A percentile compares a stretch with the other conserved stretches of the same genome.
Evolutionary conservation across 441 rosid genomes (phyloP).

Genomic region (Eruca vesicaria): DNA sequence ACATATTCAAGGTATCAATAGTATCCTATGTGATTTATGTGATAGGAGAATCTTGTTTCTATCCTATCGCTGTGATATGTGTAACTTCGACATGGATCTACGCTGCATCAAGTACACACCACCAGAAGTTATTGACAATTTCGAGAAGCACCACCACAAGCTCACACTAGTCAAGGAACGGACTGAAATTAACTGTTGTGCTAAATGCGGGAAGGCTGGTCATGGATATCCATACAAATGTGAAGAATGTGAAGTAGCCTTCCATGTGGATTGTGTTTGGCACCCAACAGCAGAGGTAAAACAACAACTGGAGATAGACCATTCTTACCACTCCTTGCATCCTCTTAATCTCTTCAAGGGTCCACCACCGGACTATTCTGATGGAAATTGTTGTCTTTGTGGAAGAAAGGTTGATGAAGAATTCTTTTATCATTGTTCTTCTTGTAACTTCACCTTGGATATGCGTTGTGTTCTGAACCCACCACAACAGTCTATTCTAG

Average conservation of each 20-base stretch:
- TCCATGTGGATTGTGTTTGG: neutral
- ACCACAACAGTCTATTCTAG: too few species aligned
- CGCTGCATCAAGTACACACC: neutral
- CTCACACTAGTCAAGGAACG: neutral
- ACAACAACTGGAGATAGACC: too few species aligned
- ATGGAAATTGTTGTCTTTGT: too few species aligned
- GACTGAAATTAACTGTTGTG: neutral
- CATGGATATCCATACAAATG: neutral
- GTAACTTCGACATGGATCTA: neutral
- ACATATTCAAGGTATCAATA: neutral
- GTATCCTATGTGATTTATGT: neutral
- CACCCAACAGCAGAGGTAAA: too few species aligned
- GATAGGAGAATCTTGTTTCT: neutral
- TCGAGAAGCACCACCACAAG: neutral
- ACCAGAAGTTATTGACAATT: neutral
- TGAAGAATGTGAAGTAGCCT: neutral
- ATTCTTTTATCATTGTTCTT: too few species aligned
- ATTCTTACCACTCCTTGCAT: too few species aligned
- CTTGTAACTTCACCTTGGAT: too few species aligned
- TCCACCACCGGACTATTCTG: too few species aligned
- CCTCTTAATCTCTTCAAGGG: too few species aligned
- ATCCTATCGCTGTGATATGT: neutral
- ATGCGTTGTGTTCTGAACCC: too few species aligned
- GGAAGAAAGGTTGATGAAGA: too few species aligned
- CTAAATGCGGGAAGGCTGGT: neutral